phyloP scores from a whole-genome alignment of 148 eudicot species.

The Polygonum maritimum region DNA sequence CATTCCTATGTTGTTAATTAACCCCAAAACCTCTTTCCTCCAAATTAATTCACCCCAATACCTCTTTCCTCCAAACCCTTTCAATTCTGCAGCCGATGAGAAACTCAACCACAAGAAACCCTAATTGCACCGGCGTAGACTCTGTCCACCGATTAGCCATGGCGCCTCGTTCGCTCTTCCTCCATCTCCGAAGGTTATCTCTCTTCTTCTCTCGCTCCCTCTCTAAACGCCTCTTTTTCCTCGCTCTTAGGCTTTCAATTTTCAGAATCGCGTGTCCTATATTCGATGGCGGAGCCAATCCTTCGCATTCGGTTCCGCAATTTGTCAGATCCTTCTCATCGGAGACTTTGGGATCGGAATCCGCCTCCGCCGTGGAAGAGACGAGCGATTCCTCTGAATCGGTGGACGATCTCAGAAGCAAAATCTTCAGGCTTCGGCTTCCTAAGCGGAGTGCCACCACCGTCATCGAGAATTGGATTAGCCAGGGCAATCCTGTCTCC shows the following conservation, averaged over 20 bases:
- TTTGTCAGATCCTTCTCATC: conserved; percentile 25
- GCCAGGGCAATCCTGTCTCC: conserved; percentile 50
- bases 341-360: conserved; percentile 18
- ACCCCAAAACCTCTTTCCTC: no score
- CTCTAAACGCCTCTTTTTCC: conserved; percentile 16
- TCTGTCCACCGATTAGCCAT: conserved; percentile 4
- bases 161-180: conserved; percentile 39
- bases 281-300: conserved; percentile 11
- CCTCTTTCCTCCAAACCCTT: no score
- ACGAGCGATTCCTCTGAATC: not conserved
- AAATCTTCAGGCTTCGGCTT: conserved; percentile 63
- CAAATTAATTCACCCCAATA: no score
- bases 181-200: conserved; percentile 22
- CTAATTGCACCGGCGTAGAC: not conserved
- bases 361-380: conserved; percentile 17
- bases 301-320: not conserved
- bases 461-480: conserved; percentile 65
- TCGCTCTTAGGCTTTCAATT: not conserved
- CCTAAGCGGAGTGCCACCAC: conserved; percentile 79
- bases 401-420: conserved; percentile 55
- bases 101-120: not conserved
- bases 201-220: not conserved
- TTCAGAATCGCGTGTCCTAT: not conserved
- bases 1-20: no score
- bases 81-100: no score